Base-by-base conservation (phyloP, 805 yeast species). In the Priceomyces haplophilus region DNA sequence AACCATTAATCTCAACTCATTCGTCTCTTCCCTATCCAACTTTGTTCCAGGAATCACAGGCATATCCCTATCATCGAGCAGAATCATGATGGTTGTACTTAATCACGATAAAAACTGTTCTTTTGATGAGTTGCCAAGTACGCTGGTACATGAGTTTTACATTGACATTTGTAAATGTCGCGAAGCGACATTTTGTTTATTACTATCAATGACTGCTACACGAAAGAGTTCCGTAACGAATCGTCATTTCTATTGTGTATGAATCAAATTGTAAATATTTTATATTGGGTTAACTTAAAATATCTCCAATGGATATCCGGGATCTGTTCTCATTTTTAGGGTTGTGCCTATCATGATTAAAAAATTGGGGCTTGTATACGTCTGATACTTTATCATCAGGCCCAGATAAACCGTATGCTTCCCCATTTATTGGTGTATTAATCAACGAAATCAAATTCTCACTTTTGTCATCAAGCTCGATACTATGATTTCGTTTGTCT, bases 21-120 rank as follows among this genome's bases (percentile, higher is more conserved):
- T 76, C 0, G 85, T 79, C 16, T 86, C 85, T 40, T 79, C 79
- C 1, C 81, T 83, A 2, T 91, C 85, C 49, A 89, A 87, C 41
- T 75, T 69, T 12, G 78, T 79, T 18, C 99, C 99, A 1, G 97
- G 97, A 27, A 91, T 85, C 34, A 74, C 80, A 3, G 97, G 97
- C 50, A 88, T 82, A 25, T 76, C 80, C 56, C 82, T 62, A 33
- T 67, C 72, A 38, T 64, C 64, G 42, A 70, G 53, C 38, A 65
- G 67, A 41, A 70, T 58, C 72, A 64, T 65, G 21, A 41, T 34
- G 23, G 20, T 8, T 12, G 31, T 27, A n/a, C n/a, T 3, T 12
- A 34, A 16, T 32, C 18, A 11, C 19, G n/a, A n/a, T 21, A 12
- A 10, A 16, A n/a, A 13, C 10, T 13, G 7, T 20, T 18, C n/a